Evolutionary conservation across 768 basidiomycete species (phyloP).

Genomic region (Termitomyces titanicus): DNA sequence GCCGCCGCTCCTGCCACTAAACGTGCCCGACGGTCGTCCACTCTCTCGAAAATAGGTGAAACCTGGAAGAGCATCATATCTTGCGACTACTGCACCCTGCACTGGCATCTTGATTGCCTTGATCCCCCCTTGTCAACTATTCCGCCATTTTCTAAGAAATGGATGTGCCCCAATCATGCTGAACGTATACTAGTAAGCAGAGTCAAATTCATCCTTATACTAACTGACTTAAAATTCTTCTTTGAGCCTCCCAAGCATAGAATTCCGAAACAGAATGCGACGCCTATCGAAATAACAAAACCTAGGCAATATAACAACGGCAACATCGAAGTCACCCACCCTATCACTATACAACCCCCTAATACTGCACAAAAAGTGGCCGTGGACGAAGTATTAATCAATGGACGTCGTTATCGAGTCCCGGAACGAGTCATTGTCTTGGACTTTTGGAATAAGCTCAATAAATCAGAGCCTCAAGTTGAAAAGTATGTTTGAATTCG

Average conservation of each 20-base stretch:
- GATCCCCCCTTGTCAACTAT: conserved; percentile 85
- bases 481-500: conserved; percentile 34
- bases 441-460: conserved; percentile 92
- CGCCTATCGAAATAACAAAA: conserved; percentile 72
- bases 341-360: conserved; percentile 44
- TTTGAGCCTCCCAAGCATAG: conserved; percentile 74
- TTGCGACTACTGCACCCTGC: conserved; percentile 91
- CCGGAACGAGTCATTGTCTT: conserved; percentile 89
- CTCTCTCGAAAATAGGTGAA: conserved; percentile 38
- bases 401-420: conserved; percentile 86
- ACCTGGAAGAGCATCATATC: conserved; percentile 78
- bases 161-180: conserved; percentile 99
- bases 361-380: conserved; percentile 42
- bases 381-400: conserved; percentile 83
- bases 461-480: conserved; percentile 34
- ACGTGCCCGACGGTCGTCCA: conserved; percentile 48
- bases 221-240: conserved; percentile 9
- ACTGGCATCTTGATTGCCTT: conserved; percentile 97
- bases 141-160: conserved; percentile 87
- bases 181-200: conserved; percentile 75
- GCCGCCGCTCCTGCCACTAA: conserved; percentile 52
- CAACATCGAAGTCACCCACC: conserved; percentile 82
- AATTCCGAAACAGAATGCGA: conserved; percentile 65
- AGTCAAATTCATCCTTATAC: conserved; percentile 6
- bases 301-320: conserved; percentile 83